A percentile compares a stretch with the other conserved stretches of the same genome.
phyloP scores from a whole-genome alignment of 257 asterid genomes.

The Scutellaria barbata region DNA sequence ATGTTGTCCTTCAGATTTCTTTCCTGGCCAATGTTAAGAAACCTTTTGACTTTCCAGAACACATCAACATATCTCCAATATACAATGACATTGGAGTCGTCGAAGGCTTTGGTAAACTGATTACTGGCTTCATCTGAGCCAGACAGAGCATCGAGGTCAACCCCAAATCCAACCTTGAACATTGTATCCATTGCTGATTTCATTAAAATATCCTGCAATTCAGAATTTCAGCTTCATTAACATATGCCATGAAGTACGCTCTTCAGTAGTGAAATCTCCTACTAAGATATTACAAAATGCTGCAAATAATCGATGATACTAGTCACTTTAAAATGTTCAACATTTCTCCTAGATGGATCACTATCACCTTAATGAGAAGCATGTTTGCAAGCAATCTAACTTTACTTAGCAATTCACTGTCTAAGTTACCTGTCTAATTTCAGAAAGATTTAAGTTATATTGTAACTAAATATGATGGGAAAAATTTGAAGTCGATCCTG shows the following conservation, averaged over 20 bases:
- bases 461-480: neutral
- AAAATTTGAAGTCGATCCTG: neutral
- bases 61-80: slow-evolving; percentile 59
- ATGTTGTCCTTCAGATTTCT: slow-evolving; percentile 50
- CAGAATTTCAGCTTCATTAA: neutral
- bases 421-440: neutral
- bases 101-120: slow-evolving; percentile 55
- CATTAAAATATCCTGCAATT: slow-evolving; percentile 53
- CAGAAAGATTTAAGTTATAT: neutral
- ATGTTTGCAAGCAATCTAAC: neutral
- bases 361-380: neutral
- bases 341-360: neutral
- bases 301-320: neutral
- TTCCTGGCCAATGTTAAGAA: slow-evolving; percentile 54
- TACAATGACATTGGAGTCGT: slow-evolving; percentile 55
- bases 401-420: neutral
- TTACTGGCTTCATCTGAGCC: slow-evolving; percentile 52
- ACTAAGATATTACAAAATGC: neutral
- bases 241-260: neutral
- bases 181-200: slow-evolving; percentile 58
- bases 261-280: neutral
- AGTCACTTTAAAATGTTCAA: neutral
- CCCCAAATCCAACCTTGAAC: slow-evolving; percentile 60
- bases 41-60: slow-evolving; percentile 59
- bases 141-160: slow-evolving; percentile 56